Evolutionary conservation across 2,329 filamentous ascomycete species (phyloP), one percentile per base, ranked within the genome.

Genomic region (Epichloe festucae): DNA sequence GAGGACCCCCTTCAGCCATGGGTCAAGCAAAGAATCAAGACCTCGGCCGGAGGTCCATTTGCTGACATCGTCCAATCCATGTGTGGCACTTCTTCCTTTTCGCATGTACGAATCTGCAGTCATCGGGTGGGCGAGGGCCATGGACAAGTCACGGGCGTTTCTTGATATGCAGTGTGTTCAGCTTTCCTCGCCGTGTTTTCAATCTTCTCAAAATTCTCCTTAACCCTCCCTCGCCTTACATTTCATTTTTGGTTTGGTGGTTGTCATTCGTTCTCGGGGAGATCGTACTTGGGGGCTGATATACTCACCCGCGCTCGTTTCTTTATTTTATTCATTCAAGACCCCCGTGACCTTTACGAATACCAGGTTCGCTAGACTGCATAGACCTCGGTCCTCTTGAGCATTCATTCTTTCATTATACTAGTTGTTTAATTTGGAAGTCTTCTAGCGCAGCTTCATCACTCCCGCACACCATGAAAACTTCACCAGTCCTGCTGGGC

Each of bases 401-500:
- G 3, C 19, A 21, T 21, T 21, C 19, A 21, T 21, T 21, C 10
- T 2, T 35, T 27, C 4, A 19, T 35, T 46, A 2, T 14, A 5
- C 15, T 36, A n/a, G 36, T 38, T 7, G 11, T 23, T 44, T 23
- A 7, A 15, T 27, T 44, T 11, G 12, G 15, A 44, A 21, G n/a
- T 4, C 7, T 31, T n/a, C 27, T 15, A 14, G 21, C 42, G 23
- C 42, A 17, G 27, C 12, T 27, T 21, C 44, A 35, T 4, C 14
- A 31, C 31, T n/a, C 31, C 43, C 35, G 27, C 19, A 31, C 52
- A 53, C 12, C 44, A 63, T 63, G 61, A 57, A 56, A 39, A 51
- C 53, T 19, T 48, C 54, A 19, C 27, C 53, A 10, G 35, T 63
- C 31, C 55, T 70, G 46, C 55, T 70, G 49, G 63, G 60, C 55